A percentile compares a stretch with the other conserved stretches of the same genome.
Evolutionary conservation across 2,329 filamentous ascomycete genomes (phyloP).

Genomic region (Sarocladium strictum): DNA sequence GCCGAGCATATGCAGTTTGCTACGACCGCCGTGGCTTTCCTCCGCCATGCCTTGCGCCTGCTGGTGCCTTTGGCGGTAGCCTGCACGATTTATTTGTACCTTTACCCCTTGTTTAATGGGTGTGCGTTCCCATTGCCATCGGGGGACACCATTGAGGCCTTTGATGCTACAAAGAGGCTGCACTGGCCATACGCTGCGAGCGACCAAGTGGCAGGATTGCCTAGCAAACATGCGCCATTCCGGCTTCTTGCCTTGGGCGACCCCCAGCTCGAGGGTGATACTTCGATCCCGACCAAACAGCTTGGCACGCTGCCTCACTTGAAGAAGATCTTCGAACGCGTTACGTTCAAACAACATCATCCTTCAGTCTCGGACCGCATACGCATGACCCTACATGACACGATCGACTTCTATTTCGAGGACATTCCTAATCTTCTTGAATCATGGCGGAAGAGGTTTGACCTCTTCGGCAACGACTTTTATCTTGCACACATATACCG

Average conservation of each 20-base stretch:
- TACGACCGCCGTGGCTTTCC: constrained; percentile 45
- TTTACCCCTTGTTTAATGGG: constrained; percentile 74
- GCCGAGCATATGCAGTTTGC: constrained; percentile 28
- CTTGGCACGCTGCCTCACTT: constrained; percentile 49
- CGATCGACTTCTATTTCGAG: constrained; percentile 55
- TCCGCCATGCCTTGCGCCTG: constrained; percentile 51
- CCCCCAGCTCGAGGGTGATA: constrained; percentile 90
- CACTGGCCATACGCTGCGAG: constrained; percentile 31
- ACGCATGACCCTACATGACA: constrained; percentile 49
- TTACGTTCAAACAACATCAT: constrained; percentile 40
- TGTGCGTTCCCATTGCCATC: constrained; percentile 69
- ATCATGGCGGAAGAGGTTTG: constrained; percentile 70
- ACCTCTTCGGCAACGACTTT: constrained; percentile 88
- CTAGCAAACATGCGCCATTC: constrained; percentile 59
- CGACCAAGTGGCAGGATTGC: constrained; percentile 14
- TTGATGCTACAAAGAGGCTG: constrained; percentile 30
- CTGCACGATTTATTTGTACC: constrained; percentile 73
- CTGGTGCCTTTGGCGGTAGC: constrained; percentile 58
- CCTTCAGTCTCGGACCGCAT: constrained; percentile 45
- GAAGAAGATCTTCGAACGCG: constrained; percentile 37
- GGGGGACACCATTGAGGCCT: constrained; percentile 25
- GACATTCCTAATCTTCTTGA: constrained; percentile 64
- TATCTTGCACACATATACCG: constrained; percentile 93
- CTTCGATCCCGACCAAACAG: constrained; percentile 62
- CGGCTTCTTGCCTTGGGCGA: constrained; percentile 83